Percentiles rank a stretch among this genome's conserved stretches.
phyloP scores from a whole-genome alignment of 1,284 basidiomycete genomes.

The Lignosus rhinocerotis region DNA sequence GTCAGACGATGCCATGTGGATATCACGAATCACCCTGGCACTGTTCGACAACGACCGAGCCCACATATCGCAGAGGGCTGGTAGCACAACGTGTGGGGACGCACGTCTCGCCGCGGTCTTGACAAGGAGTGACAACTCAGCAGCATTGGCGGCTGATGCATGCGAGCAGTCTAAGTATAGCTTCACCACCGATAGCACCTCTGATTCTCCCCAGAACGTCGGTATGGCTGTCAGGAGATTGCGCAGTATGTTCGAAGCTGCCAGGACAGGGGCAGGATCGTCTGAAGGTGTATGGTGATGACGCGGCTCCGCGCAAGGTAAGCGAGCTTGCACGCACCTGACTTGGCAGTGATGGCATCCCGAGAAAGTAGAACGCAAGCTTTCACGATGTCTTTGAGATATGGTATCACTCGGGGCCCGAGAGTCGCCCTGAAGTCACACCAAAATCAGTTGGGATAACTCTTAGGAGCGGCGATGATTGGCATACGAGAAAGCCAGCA shows the following conservation, averaged over 20 bases:
- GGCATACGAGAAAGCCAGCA: conserved; percentile 64
- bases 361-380: conserved; percentile 55
- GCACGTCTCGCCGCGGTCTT: conserved; percentile 70
- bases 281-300: not conserved
- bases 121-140: conserved; percentile 40
- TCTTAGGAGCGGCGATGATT: not conserved
- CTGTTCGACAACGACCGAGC: conserved; percentile 32
- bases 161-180: conserved; percentile 50
- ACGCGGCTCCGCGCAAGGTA: not conserved
- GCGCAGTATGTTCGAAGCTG: conserved; percentile 52
- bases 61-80: conserved; percentile 64
- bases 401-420: conserved; percentile 85
- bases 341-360: conserved; percentile 36
- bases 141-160: conserved; percentile 20
- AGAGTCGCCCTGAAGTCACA: conserved; percentile 57
- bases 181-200: conserved; percentile 56
- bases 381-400: conserved; percentile 72
- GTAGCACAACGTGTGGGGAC: conserved; percentile 66
- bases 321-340: conserved; percentile 22
- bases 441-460: not conserved
- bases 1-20: not conserved
- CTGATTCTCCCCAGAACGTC: conserved; percentile 68
- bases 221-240: conserved; percentile 62
- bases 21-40: conserved; percentile 39
- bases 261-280: conserved; percentile 29